Conservation (phyloP, 345 rosid genomes). For the Stellera chamaejasme region DNA sequence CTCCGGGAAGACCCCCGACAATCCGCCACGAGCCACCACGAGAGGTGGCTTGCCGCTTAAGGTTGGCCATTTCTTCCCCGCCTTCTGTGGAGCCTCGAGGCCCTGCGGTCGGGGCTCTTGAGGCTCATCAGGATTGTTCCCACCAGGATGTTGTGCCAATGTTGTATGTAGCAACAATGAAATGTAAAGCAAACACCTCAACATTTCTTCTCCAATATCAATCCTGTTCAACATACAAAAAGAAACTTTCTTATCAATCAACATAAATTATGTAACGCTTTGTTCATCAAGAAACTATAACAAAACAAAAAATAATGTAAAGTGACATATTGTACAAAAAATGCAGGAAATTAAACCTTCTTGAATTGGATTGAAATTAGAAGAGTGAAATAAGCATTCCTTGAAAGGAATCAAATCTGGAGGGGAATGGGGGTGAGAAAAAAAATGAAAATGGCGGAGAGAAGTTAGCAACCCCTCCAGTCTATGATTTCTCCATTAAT, state of each 20-base stretch:
- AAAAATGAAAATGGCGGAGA: not conserved
- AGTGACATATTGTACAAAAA: not conserved
- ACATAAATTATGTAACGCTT: not conserved
- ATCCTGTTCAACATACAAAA: constrained; percentile 16
- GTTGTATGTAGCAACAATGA: constrained; percentile 32
- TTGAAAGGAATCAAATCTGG: constrained; percentile 23
- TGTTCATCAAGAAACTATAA: not conserved
- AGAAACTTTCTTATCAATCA: not conserved
- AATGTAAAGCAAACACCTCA: constrained; percentile 36
- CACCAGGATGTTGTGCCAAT: constrained; percentile 16
- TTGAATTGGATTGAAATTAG: constrained; percentile 3
- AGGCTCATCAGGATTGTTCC: not conserved
- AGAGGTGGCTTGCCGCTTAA: constrained; percentile 46
- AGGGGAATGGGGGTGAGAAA: constrained; percentile 13
- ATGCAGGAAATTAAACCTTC: constrained; percentile 3
- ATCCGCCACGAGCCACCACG: constrained; percentile 76
- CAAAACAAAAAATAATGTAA: not conserved
- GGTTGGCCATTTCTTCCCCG: constrained; percentile 48
- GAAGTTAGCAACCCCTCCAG: constrained; percentile 14
- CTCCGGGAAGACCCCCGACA: constrained; percentile 74
- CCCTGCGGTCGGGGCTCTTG: not conserved
- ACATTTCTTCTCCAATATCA: constrained; percentile 27
- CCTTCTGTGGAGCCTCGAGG: constrained; percentile 4
- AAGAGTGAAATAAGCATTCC: constrained; percentile 21
- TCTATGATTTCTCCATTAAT: constrained; percentile 22